Evolutionary conservation across 176 grass and related monocot species (phyloP).

Genomic region (Elymus sibiricus): DNA sequence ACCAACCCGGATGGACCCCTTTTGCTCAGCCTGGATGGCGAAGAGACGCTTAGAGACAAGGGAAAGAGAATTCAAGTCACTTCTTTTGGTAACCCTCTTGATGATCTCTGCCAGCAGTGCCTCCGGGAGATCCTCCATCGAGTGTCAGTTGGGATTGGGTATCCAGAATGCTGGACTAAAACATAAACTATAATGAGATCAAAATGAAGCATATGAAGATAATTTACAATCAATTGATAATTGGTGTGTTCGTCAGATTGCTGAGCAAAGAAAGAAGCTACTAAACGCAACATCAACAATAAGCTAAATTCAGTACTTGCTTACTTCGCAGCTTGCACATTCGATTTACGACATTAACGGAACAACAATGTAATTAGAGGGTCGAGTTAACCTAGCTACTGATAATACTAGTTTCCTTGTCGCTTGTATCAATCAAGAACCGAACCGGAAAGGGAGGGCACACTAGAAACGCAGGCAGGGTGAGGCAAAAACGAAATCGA

Average conservation of each 20-base stretch:
- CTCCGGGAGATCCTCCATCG: slow-evolving; percentile 16
- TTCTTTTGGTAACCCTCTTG: slow-evolving; percentile 6
- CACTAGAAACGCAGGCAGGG: too few relatives aligned
- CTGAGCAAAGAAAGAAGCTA: background rate
- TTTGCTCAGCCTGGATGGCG: background rate
- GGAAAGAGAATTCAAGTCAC: slow-evolving; percentile 15
- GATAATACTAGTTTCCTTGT: background rate
- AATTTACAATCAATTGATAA: background rate
- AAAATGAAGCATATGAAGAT: background rate
- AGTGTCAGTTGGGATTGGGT: background rate
- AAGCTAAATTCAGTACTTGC: background rate
- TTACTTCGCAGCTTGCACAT: background rate
- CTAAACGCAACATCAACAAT: background rate
- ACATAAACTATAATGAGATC: background rate
- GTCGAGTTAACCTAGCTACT: background rate
- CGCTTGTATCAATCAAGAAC: background rate
- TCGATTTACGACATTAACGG: background rate
- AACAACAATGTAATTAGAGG: background rate
- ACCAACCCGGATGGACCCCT: background rate
- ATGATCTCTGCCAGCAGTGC: background rate
- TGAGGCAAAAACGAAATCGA: background rate
- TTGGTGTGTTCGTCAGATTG: background rate
- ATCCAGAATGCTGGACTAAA: background rate
- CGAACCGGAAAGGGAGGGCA: background rate
- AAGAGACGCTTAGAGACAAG: slow-evolving; percentile 8